These are phyloP conservation scores for Scleroderma bovista DNA, from an alignment of 768 basidiomycete genomes.

Conservation along the genomic window DNA sequence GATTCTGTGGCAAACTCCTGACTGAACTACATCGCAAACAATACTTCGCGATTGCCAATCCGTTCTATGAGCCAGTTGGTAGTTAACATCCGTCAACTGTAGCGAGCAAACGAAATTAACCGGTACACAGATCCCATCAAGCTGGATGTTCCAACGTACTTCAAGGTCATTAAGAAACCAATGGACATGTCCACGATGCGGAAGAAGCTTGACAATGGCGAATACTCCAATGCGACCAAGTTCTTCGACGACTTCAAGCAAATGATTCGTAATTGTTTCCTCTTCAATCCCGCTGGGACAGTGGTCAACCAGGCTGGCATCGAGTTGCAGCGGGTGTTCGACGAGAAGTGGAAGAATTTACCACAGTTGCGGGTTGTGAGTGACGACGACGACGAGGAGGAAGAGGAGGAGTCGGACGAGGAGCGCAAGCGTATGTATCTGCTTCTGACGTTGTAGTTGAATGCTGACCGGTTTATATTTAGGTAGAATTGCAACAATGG, in stretches of 20 bases:
- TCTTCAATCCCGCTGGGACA: slow-evolving; percentile 86
- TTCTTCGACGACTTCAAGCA: slow-evolving; percentile 91
- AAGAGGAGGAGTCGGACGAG: slow-evolving; percentile 58
- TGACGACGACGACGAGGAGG: slow-evolving; percentile 62
- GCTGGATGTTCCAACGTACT: slow-evolving; percentile 79
- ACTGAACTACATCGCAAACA: slow-evolving; percentile 75
- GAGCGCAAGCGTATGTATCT: slow-evolving; percentile 56
- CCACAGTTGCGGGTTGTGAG: slow-evolving; percentile 53
- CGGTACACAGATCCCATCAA: slow-evolving; percentile 60
- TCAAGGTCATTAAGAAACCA: slow-evolving; percentile 84
- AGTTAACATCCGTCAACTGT: slow-evolving; percentile 29
- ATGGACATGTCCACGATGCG: slow-evolving; percentile 94
- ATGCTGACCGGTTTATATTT: slow-evolving; percentile 15
- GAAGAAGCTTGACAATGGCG: slow-evolving; percentile 70
- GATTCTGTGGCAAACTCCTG: slow-evolving; percentile 73
- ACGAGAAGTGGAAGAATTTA: slow-evolving; percentile 84
- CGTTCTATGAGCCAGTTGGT: slow-evolving; percentile 96
- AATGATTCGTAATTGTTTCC: slow-evolving; percentile 91
- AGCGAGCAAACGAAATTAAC: background rate
- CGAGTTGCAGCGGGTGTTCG: slow-evolving; percentile 81
- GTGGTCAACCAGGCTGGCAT: slow-evolving; percentile 83
- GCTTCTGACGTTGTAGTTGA: background rate
- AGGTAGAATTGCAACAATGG: slow-evolving; percentile 75
- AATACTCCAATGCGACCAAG: slow-evolving; percentile 72
- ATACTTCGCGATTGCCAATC: slow-evolving; percentile 62